Percentiles rank a stretch among this genome's conserved stretches.
phyloP scores from a whole-genome alignment of 1,139 yeast genomes.

The Yamadazyma aaseri region DNA sequence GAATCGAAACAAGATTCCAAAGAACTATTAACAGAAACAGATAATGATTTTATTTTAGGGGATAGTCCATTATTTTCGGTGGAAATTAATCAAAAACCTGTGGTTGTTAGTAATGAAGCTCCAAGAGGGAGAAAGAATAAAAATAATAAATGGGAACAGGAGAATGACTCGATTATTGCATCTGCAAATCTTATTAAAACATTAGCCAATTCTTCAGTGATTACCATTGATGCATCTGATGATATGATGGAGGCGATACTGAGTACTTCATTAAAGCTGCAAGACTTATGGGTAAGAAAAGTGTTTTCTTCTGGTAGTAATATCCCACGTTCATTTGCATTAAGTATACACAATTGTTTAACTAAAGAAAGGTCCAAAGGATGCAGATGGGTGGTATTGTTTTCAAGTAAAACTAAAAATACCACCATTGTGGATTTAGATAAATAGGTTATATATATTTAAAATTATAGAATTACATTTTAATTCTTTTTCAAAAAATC shows the following conservation, averaged over 20 bases:
- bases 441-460: slow-evolving; percentile 29
- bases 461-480: slow-evolving; percentile 1
- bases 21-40: slow-evolving; percentile 4
- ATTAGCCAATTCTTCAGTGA: slow-evolving; percentile 64
- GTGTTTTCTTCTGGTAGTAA: slow-evolving; percentile 63
- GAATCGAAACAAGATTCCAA: slow-evolving; percentile 11
- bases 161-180: slow-evolving; percentile 67
- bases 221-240: slow-evolving; percentile 76
- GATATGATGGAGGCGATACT: slow-evolving; percentile 82
- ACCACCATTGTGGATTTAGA: slow-evolving; percentile 67
- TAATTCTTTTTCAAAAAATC: no score
- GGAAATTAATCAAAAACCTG: slow-evolving; percentile 57
- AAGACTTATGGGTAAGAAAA: slow-evolving; percentile 87
- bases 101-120: slow-evolving; percentile 67
- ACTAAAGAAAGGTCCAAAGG: slow-evolving; percentile 73
- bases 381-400: slow-evolving; percentile 68
- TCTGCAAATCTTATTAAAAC: slow-evolving; percentile 54
- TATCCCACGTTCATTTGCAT: slow-evolving; percentile 72
- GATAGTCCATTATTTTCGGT: slow-evolving; percentile 31
- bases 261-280: slow-evolving; percentile 69
- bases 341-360: slow-evolving; percentile 67
- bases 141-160: slow-evolving; percentile 78
- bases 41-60: slow-evolving; percentile 17
- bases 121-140: slow-evolving; percentile 70
- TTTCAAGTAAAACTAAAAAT: slow-evolving; percentile 71